phyloP scores from a whole-genome alignment of 2,329 filamentous ascomycete genomes.

The Pestalotiopsis sp. region DNA sequence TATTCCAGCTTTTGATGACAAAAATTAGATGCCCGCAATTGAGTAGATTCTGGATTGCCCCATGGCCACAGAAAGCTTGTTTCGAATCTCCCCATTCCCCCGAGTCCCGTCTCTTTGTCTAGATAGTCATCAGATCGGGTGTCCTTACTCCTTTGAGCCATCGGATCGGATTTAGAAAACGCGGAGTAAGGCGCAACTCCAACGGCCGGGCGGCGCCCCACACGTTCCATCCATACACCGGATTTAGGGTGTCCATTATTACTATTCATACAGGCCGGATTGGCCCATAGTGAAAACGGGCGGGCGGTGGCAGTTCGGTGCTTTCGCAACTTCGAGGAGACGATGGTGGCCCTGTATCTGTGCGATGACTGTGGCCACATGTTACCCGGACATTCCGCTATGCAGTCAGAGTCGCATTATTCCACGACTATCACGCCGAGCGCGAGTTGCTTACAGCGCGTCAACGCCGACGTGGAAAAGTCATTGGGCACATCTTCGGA shows the following conservation, averaged over 20 bases:
- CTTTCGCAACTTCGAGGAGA: background rate
- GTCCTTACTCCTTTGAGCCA: background rate
- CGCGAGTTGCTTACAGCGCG: background rate
- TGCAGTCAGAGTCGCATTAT: background rate
- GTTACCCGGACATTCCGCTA: background rate
- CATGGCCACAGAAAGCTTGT: background rate
- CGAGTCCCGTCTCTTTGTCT: background rate
- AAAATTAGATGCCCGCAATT: background rate
- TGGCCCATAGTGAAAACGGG: background rate
- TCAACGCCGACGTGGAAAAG: background rate
- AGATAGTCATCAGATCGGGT: background rate
- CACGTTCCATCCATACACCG: background rate
- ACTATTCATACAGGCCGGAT: background rate
- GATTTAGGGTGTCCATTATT: background rate
- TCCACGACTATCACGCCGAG: background rate
- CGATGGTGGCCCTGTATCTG: background rate
- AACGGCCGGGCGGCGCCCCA: background rate
- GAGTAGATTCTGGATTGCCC: background rate
- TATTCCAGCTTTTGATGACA: no score
- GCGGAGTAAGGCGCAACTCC: background rate
- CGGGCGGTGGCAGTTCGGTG: background rate
- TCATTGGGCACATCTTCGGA: background rate
- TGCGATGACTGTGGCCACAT: background rate
- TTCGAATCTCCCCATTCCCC: background rate
- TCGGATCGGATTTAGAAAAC: conserved; percentile 2